Percentiles rank a stretch among this genome's conserved stretches.
These are phyloP conservation scores for Coleophoma eucalyptorum DNA, from an alignment of 2,329 filamentous ascomycete species.

Conservation along the genomic window DNA sequence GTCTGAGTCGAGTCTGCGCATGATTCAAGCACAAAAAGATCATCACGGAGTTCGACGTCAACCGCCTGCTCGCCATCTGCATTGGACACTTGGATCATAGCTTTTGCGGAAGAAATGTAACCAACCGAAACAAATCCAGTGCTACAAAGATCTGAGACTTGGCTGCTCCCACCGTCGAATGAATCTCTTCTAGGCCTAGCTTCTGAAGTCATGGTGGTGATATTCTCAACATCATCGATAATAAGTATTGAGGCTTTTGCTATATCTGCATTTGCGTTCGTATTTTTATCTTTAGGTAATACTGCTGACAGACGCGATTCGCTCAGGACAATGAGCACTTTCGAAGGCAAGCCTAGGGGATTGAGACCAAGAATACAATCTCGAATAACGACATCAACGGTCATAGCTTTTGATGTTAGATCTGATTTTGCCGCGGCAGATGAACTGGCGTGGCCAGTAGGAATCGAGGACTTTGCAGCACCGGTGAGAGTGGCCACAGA, in stretches of 20 bases:
- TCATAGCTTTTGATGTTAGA: conserved; percentile 49
- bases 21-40: conserved; percentile 86
- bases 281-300: conserved; percentile 61
- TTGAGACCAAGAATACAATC: conserved; percentile 85
- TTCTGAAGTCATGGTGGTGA: conserved; percentile 16
- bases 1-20: conserved; percentile 98
- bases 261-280: conserved; percentile 63
- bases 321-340: conserved; percentile 73
- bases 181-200: conserved; percentile 18
- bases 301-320: conserved; percentile 69
- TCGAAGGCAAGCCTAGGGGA: conserved; percentile 70
- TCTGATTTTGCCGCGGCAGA: neutral
- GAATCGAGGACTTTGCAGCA: conserved; percentile 44
- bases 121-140: conserved; percentile 83
- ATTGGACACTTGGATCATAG: conserved; percentile 54
- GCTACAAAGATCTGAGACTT: conserved; percentile 53
- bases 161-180: conserved; percentile 31
- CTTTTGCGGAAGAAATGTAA: conserved; percentile 78
- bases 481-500: conserved; percentile 77
- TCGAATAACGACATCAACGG: conserved; percentile 69
- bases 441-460: conserved; percentile 5
- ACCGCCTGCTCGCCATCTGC: conserved; percentile 61
- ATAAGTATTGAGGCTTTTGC: conserved; percentile 80
- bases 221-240: conserved; percentile 66
- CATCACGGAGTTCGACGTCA: conserved; percentile 78